These are phyloP conservation scores for Tetraselmis chui DNA, from an alignment of 139 green algal species.

Conservation along the genomic window DNA sequence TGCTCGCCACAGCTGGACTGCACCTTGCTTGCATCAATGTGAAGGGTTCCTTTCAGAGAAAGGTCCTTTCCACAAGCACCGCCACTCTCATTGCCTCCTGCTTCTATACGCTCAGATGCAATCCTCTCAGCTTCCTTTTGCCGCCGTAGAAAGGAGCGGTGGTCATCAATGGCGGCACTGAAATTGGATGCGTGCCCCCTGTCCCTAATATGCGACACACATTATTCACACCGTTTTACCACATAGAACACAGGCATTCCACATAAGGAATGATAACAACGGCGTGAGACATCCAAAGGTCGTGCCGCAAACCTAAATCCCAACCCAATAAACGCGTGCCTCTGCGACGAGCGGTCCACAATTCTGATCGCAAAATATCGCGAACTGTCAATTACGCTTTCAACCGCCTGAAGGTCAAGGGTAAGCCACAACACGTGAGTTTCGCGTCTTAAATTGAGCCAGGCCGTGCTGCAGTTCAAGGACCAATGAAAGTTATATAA, in stretches of 20 bases:
- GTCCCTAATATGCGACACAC: constrained; percentile 30
- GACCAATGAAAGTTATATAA: not conserved
- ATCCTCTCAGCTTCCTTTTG: not conserved
- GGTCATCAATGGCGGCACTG: constrained; percentile 60
- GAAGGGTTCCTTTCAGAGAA: not conserved
- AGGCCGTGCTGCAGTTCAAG: not conserved
- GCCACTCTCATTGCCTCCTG: not conserved
- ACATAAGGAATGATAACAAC: not conserved
- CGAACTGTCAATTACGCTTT: constrained; percentile 64
- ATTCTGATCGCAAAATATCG: constrained; percentile 60
- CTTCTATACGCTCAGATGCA: not conserved
- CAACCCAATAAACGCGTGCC: constrained; percentile 68
- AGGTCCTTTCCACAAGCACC: not conserved
- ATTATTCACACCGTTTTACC: not conserved
- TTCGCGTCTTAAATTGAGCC: not conserved
- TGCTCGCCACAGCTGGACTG: not conserved
- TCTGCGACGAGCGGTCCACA: constrained; percentile 36
- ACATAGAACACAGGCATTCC: not conserved
- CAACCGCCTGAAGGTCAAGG: too few species aligned
- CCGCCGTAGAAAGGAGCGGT: constrained; percentile 15
- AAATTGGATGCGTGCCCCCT: constrained; percentile 54
- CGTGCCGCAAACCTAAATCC: constrained; percentile 43
- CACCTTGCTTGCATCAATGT: not conserved
- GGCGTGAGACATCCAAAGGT: not conserved
- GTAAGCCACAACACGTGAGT: not conserved